phyloP scores from a whole-genome alignment of 768 basidiomycete genomes.

The Suillus ampliporus region DNA sequence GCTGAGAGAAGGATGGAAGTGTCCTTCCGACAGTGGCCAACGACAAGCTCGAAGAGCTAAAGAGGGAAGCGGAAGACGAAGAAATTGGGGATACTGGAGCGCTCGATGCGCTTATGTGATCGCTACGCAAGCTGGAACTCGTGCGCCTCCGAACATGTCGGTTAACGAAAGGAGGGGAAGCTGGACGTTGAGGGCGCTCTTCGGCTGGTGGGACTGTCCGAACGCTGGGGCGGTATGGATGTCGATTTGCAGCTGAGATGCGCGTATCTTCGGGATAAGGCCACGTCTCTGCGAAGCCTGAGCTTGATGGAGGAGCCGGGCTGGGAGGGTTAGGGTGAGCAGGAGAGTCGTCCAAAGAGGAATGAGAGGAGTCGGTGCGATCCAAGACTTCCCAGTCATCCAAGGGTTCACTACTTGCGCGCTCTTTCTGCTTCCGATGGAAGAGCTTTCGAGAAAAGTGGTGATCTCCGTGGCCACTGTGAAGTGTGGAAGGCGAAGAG shows the following conservation, averaged over 20 bases:
- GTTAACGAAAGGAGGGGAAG: slow-evolving; percentile 39
- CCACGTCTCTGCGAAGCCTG: slow-evolving; percentile 8
- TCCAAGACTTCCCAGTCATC: slow-evolving; percentile 42
- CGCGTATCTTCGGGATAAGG: not conserved
- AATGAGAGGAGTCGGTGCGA: slow-evolving; percentile 31
- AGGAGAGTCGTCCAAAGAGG: slow-evolving; percentile 28
- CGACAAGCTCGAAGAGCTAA: slow-evolving; percentile 24
- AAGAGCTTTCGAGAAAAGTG: slow-evolving; percentile 39
- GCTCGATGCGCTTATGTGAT: slow-evolving; percentile 35
- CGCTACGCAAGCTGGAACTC: slow-evolving; percentile 34
- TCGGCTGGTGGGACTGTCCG: not conserved
- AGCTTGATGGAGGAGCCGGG: slow-evolving; percentile 18
- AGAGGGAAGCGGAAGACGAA: slow-evolving; percentile 32
- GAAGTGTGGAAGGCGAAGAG: slow-evolving; percentile 32
- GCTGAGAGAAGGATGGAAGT: slow-evolving; percentile 13
- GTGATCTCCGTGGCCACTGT: slow-evolving; percentile 29
- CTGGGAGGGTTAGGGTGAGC: slow-evolving; percentile 26
- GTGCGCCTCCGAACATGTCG: slow-evolving; percentile 41
- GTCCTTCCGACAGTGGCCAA: slow-evolving; percentile 26
- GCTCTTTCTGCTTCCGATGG: slow-evolving; percentile 41
- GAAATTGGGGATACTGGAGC: slow-evolving; percentile 40
- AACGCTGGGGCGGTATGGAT: slow-evolving; percentile 3
- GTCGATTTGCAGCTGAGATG: not conserved
- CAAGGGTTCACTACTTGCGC: slow-evolving; percentile 37
- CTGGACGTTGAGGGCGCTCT: slow-evolving; percentile 24